Base-by-base conservation (phyloP, 2,329 filamentous ascomycete genomes). In the Trichoderma citrinoviride region DNA sequence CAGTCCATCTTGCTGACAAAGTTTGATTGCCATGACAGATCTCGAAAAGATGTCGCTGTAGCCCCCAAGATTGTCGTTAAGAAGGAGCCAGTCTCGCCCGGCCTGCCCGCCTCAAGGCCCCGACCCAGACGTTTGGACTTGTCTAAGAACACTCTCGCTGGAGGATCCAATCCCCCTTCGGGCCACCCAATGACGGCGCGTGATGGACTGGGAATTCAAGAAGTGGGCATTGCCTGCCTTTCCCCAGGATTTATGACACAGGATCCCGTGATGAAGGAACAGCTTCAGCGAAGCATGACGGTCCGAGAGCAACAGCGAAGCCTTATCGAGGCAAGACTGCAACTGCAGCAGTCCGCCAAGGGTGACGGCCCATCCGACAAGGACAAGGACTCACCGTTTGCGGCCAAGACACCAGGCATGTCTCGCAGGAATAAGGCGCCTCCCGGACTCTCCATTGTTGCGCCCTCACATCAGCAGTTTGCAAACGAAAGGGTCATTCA, bases 161-260 rank as follows among this genome's bases (percentile, higher is more conserved):
- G 12, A 10, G 82, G 78, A 66, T 81, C 83, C 41, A 81, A 82
- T 15, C 83, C 85, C 29, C 80, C 80, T 37, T 86, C 90, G 6
- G 88, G 88, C 58, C 87, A 92, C 44, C 90, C 92, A 43, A 81
- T 96, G 77, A 95, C 92, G 8, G 89, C 89, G 25, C 86, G 92
- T 70, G 92, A 96, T 52, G 86, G 89, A 23, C 80, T 95, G 43
- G 91, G 85, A 47, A 94, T 98, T 73, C 93, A 96, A 72, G 92
- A 97, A 77, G 91, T 98, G 27, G 95, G 95, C 65, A 84, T 98
- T 64, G 94, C 94, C 47, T 99, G 95, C 73, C 82, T 99, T 63
- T 98, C 95, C 2, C 95, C 95, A 0, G 95, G 95, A 61, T 98
- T 99, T 73, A 89, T 96, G 70, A 98, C 95, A 17, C 91, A 98